These are phyloP conservation scores for Xerocomus potaroensis DNA, from an alignment of 768 basidiomycete genomes.

Conservation along the genomic window DNA sequence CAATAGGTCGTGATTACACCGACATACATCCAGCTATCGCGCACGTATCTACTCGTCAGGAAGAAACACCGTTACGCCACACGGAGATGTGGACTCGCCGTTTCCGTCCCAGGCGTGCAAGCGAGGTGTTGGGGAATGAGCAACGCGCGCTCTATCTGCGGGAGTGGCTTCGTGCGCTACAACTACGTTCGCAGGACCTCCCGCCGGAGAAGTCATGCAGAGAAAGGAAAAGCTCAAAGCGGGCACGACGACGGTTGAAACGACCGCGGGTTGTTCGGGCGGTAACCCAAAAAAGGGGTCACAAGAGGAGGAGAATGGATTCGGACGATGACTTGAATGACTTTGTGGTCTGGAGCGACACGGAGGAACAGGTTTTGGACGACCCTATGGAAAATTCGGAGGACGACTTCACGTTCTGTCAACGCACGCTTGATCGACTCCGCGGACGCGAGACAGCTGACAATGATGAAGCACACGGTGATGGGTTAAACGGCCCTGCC, in stretches of 20 bases:
- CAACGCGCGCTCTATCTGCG: constrained; percentile 63
- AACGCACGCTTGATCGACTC: constrained; percentile 20
- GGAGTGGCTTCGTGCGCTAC: constrained; percentile 74
- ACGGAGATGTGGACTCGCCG: constrained; percentile 63
- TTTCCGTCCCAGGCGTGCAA: constrained; percentile 70
- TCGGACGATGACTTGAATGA: constrained; percentile 53
- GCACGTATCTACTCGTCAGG: constrained; percentile 30
- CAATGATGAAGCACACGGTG: background rate
- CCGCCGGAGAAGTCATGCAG: constrained; percentile 5
- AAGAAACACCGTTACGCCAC: constrained; percentile 14
- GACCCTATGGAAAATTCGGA: constrained; percentile 37
- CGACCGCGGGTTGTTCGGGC: constrained; percentile 57
- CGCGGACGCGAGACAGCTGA: constrained; percentile 2
- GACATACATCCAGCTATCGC: constrained; percentile 49
- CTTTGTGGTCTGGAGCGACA: constrained; percentile 50
- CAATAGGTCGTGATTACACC: constrained; percentile 16
- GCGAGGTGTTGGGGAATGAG: constrained; percentile 78
- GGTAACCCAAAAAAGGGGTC: constrained; percentile 42
- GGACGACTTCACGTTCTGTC: constrained; percentile 31
- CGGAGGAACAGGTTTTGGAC: constrained; percentile 27
- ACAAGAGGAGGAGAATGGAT: constrained; percentile 52
- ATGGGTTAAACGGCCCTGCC: constrained; percentile 1
- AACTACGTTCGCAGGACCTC: constrained; percentile 41
- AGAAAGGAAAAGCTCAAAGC: constrained; percentile 20
- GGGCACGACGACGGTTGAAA: constrained; percentile 41